phyloP scores from a whole-genome alignment of 768 basidiomycete species.

The Boletales sp. region DNA sequence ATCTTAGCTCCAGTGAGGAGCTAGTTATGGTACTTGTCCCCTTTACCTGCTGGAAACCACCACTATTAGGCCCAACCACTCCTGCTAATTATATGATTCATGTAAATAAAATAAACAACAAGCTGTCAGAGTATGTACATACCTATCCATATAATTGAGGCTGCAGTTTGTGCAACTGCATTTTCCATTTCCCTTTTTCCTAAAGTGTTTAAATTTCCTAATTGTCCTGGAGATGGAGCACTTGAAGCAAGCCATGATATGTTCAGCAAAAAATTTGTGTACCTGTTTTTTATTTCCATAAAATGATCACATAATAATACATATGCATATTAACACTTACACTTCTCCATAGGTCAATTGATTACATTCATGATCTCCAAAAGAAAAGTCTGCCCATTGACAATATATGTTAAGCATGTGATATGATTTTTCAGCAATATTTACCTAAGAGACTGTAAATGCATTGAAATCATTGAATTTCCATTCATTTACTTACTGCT shows the following conservation, averaged over 20 bases:
- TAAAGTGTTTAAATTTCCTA: not conserved
- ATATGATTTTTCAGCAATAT: not conserved
- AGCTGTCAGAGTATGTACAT: not conserved
- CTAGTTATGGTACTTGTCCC: not conserved
- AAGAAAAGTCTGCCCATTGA: not conserved
- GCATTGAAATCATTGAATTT: no score
- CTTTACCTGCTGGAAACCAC: not conserved
- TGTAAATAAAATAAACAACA: not conserved
- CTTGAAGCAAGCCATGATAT: not conserved
- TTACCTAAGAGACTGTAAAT: not conserved
- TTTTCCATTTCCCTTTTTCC: not conserved
- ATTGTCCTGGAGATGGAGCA: not conserved
- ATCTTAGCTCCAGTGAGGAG: not conserved
- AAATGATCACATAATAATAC: not conserved
- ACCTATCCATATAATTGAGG: not conserved
- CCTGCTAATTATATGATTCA: not conserved
- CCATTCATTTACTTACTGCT: no score
- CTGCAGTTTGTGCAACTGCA: no score
- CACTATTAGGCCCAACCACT: not conserved
- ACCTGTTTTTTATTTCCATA: not conserved
- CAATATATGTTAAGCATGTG: not conserved
- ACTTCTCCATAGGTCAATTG: not conserved
- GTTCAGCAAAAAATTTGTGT: not conserved
- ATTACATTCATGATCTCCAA: not conserved
- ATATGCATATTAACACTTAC: not conserved